These are phyloP conservation scores for Fusarium globosum DNA, from an alignment of 2,329 filamentous ascomycete genomes.

Conservation along the genomic window DNA sequence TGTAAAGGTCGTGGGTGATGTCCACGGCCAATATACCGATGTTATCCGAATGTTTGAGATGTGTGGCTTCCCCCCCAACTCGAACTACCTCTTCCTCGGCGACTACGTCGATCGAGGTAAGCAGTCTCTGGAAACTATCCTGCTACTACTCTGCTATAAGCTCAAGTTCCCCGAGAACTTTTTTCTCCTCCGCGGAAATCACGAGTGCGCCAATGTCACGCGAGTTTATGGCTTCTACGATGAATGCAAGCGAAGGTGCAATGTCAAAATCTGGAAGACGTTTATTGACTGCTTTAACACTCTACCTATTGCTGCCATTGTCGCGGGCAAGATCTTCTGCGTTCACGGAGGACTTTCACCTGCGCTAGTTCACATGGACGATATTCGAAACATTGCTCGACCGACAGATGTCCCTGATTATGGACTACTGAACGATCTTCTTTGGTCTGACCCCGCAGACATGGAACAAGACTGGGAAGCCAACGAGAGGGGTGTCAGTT, in stretches of 20 bases:
- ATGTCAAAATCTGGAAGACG: constrained; percentile 99
- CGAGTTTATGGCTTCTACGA: constrained; percentile 99
- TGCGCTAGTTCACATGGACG: constrained; percentile 94
- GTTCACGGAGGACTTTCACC: constrained; percentile 98
- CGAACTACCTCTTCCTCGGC: constrained; percentile 99
- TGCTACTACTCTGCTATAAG: constrained; percentile 96
- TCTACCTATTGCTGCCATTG: constrained; percentile 96
- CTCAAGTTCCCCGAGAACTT: constrained; percentile 99
- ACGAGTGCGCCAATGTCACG: constrained; percentile 99
- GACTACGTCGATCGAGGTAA: constrained; percentile 99
- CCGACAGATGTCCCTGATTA: constrained; percentile 98
- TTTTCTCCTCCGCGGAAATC: constrained; percentile 97
- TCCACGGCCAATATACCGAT: constrained; percentile 99
- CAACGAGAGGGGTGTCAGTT: constrained; percentile 96
- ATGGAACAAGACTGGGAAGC: constrained; percentile 99
- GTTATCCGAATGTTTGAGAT: constrained; percentile 97
- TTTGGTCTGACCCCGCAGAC: constrained; percentile 98
- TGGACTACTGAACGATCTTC: constrained; percentile 90
- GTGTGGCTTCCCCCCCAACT: constrained; percentile 97
- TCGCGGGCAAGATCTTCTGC: constrained; percentile 99
- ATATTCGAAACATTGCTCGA: constrained; percentile 94
- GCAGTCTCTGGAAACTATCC: constrained; percentile 98
- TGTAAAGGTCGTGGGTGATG: constrained; percentile 99
- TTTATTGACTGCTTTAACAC: constrained; percentile 99
- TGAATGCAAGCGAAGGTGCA: constrained; percentile 98